Conservation (phyloP, 2,329 filamentous ascomycete species). For the Phialocephala subalpina region DNA sequence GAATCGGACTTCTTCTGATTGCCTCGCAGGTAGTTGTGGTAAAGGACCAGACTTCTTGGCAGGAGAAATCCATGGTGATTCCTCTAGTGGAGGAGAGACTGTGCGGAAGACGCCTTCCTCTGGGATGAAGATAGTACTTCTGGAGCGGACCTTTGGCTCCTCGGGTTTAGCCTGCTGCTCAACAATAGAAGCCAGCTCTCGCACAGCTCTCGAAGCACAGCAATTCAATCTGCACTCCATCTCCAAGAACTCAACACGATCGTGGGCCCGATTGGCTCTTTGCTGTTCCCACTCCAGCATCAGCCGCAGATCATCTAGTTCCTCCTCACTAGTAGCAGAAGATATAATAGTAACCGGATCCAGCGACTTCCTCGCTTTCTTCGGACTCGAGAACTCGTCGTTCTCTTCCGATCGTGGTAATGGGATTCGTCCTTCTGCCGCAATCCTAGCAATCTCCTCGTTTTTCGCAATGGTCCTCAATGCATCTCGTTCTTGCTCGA, state of each 20-base stretch:
- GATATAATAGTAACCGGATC: conserved; percentile 60
- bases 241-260: conserved; percentile 79
- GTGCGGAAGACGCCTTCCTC: conserved; percentile 70
- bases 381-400: conserved; percentile 70
- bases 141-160: conserved; percentile 21
- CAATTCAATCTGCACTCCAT: conserved; percentile 75
- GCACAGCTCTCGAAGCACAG: conserved; percentile 61
- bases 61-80: conserved; percentile 38
- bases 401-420: conserved; percentile 64
- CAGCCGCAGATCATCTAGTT: conserved; percentile 53
- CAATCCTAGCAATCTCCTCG: conserved; percentile 76
- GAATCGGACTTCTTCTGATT: conserved; percentile 26
- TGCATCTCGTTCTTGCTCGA: conserved; percentile 79
- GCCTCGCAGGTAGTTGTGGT: conserved; percentile 11
- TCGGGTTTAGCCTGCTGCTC: background rate
- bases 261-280: conserved; percentile 72
- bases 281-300: conserved; percentile 56
- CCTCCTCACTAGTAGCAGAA: conserved; percentile 57
- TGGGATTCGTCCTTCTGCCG: conserved; percentile 74
- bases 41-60: conserved; percentile 27
- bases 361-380: conserved; percentile 56
- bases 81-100: conserved; percentile 50
- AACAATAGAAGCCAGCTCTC: conserved; percentile 15
- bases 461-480: conserved; percentile 76
- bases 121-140: conserved; percentile 59